These are phyloP conservation scores for Melocanna baccifera DNA, from an alignment of 176 grass and related monocot species.

Conservation along the genomic window DNA sequence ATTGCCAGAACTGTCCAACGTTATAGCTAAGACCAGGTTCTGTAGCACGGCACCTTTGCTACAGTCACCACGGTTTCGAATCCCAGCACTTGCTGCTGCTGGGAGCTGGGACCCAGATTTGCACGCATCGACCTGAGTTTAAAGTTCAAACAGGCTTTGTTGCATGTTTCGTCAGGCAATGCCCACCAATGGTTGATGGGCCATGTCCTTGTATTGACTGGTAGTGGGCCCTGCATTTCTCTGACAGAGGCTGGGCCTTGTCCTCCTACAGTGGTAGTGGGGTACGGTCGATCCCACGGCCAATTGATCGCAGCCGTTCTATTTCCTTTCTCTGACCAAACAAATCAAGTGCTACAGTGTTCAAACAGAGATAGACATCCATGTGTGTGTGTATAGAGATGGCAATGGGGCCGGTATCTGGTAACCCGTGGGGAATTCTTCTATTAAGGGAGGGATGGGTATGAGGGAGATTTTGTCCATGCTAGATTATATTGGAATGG, in stretches of 20 bases:
- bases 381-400: neutral
- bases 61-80: neutral
- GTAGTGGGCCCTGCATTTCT: neutral
- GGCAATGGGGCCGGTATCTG: no score
- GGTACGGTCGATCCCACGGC: neutral
- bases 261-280: neutral
- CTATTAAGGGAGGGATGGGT: no score
- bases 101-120: neutral
- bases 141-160: slow-evolving; percentile 27
- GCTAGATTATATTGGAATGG: no score
- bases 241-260: slow-evolving; percentile 12
- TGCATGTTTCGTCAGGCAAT: slow-evolving; percentile 29
- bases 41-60: neutral
- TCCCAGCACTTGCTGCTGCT: neutral
- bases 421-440: no score
- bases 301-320: neutral
- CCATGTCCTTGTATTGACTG: neutral
- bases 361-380: neutral
- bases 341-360: neutral
- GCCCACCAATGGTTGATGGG: neutral
- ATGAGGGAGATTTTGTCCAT: no score
- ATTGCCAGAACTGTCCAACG: no score
- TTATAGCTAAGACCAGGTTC: no score
- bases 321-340: neutral
- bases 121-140: neutral